Evolutionary conservation across 2,329 filamentous ascomycete species (phyloP).

Genomic region (Colletotrichum abscissum): DNA sequence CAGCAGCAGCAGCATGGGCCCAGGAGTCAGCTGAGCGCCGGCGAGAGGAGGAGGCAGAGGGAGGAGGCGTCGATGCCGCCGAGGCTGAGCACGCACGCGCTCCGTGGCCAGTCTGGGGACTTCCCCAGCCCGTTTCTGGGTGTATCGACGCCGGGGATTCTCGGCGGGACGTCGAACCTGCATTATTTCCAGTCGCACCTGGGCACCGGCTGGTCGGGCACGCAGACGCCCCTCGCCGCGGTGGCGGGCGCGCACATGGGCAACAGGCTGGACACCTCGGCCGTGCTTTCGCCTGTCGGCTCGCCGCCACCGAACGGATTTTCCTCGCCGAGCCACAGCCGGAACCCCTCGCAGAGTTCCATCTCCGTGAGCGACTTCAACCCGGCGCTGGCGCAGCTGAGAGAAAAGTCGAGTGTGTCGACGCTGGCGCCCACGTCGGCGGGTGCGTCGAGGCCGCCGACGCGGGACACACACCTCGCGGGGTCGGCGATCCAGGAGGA

Average conservation of each 20-base stretch:
- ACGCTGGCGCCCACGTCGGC: conserved; percentile 68
- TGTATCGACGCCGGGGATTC: conserved; percentile 70
- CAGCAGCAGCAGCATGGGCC: conserved; percentile 30
- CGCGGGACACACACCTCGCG: conserved; percentile 58
- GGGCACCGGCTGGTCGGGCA: conserved; percentile 76
- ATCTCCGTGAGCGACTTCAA: conserved; percentile 57
- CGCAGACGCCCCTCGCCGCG: conserved; percentile 82
- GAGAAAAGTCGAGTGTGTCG: conserved; percentile 72
- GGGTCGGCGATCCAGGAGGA: conserved; percentile 50
- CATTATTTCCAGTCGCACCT: conserved; percentile 87
- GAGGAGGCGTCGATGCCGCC: conserved; percentile 43
- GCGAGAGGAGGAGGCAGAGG: conserved; percentile 37
- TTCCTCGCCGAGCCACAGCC: conserved; percentile 50
- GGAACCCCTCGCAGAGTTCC: conserved; percentile 60
- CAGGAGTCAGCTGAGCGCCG: conserved; percentile 34
- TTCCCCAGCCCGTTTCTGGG: conserved; percentile 68
- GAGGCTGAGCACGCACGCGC: conserved; percentile 52
- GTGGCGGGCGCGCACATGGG: conserved; percentile 73
- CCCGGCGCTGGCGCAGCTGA: conserved; percentile 45
- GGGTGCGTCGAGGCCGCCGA: conserved; percentile 66
- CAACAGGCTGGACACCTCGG: conserved; percentile 39
- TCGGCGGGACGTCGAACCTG: conserved; percentile 80
- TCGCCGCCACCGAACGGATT: conserved; percentile 28
- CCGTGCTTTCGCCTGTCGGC: conserved; percentile 24
- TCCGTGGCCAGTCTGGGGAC: conserved; percentile 48